Base-by-base conservation (phyloP, 1,139 yeast genomes). In the Geotrichum phurueaensis region DNA sequence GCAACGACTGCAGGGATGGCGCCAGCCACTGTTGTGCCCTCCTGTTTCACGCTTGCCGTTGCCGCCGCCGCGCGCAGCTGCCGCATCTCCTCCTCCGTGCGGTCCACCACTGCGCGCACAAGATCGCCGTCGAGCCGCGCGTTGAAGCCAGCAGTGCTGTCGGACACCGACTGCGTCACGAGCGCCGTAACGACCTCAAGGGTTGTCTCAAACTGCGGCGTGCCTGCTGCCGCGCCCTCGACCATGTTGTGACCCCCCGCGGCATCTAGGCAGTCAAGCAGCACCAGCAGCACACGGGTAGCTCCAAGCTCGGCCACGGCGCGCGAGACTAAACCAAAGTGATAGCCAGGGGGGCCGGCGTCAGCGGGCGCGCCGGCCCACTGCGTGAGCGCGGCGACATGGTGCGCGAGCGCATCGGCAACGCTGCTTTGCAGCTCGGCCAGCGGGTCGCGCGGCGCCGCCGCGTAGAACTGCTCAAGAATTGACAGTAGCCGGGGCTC, bases 301-400 rank as follows among this genome's bases (percentile, higher is more conserved):
- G 84, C 88, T 84, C 73, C 85, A 81, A 71, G 83, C 79, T 68
- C 75, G 68, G 69, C 71, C 64, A 73, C 72, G 64, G 66, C 81
- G 73, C 72, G 80, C 78, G 73, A 85, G 82, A 68, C 82, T 78
- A 65, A 81, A 74, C 81, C 86, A 82, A 71, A 88, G 23, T 62
- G 63, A 62, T 68, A 70, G 18, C 65, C 66, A 0, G 73, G 71
- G 2, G 72, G 71, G 3, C 70, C 69, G 5, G 64, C 48, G 15
- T 59, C 61, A 56, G 49, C 61, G 60, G 55, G 64, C 65, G 48
- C 67, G 66, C 51, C 60, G 65, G 57, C 64, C 73, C 73, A 71
- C 20, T 64, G 63, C 6, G 66, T 65, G 10, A 71, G 65, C 7
- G 63, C 57, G 31, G 62, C 60, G 22, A 69, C 59, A 33, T 68